These are phyloP conservation scores for Heritiera littoralis DNA, from an alignment of 345 rosid genomes.

Conservation along the genomic window DNA sequence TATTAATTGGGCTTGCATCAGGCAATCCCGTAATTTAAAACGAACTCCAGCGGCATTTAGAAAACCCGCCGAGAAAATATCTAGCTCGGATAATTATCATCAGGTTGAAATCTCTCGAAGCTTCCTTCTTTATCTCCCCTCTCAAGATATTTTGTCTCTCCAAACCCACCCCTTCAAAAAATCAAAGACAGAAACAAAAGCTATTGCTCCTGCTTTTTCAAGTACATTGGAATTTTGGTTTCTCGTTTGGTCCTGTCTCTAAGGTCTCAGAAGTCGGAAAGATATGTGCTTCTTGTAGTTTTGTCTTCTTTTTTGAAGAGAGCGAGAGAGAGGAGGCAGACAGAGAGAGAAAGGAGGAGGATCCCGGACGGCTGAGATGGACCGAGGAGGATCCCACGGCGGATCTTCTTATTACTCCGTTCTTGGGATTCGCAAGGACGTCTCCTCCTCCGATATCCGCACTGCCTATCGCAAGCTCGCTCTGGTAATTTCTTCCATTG, in stretches of 20 bases:
- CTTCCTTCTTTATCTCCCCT: slow-evolving; percentile 26
- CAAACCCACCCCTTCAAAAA: neutral
- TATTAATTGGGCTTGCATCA: too few species aligned
- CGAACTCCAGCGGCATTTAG: slow-evolving; percentile 6
- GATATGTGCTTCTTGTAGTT: neutral
- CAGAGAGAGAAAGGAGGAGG: neutral
- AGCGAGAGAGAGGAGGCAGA: too few species aligned
- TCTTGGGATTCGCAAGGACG: slow-evolving; percentile 78
- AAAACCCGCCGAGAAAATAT: slow-evolving; percentile 33
- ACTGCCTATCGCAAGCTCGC: slow-evolving; percentile 88
- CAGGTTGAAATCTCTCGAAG: slow-evolving; percentile 48
- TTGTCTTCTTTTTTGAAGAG: neutral
- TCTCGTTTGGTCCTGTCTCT: neutral
- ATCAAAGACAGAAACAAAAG: too few species aligned
- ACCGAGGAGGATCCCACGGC: slow-evolving; percentile 61
- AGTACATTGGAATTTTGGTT: slow-evolving; percentile 3
- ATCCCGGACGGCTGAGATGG: slow-evolving; percentile 43
- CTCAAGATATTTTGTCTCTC: slow-evolving; percentile 37
- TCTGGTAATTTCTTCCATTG: slow-evolving; percentile 45
- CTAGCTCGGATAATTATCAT: slow-evolving; percentile 13
- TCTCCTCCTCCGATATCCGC: slow-evolving; percentile 81
- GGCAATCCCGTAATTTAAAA: slow-evolving; percentile 33
- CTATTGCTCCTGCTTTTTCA: neutral
- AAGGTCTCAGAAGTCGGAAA: too few species aligned
- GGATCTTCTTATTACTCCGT: slow-evolving; percentile 74